Evolutionary conservation across 1,284 basidiomycete species (phyloP).

Genomic region (Apiotrichum siamense): DNA sequence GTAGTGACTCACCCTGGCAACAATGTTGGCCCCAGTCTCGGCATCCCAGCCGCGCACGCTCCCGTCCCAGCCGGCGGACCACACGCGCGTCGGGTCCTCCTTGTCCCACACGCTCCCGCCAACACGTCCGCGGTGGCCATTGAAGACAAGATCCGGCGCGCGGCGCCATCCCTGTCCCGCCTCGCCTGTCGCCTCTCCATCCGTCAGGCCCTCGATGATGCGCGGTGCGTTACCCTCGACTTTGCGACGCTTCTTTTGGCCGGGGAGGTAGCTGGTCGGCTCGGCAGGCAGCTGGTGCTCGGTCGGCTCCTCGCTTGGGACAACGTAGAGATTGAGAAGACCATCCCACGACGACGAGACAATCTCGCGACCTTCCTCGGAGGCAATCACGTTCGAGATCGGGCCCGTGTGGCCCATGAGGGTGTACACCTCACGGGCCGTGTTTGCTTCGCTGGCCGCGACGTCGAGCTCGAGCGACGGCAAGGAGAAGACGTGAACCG

Average conservation of each 20-base stretch:
- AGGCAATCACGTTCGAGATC: constrained; percentile 57
- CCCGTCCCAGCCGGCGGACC: constrained; percentile 50
- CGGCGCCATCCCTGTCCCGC: constrained; percentile 41
- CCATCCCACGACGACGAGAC: constrained; percentile 74
- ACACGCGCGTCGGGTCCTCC: constrained; percentile 28
- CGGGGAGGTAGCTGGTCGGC: constrained; percentile 41
- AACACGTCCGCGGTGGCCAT: constrained; percentile 43
- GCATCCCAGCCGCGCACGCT: constrained; percentile 51
- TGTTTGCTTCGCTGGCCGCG: constrained; percentile 40
- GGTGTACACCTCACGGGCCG: constrained; percentile 52
- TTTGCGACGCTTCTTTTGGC: constrained; percentile 56
- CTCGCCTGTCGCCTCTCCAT: constrained; percentile 33
- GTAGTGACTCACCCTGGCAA: constrained; percentile 42
- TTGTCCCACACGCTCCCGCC: constrained; percentile 43
- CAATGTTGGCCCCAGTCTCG: constrained; percentile 41
- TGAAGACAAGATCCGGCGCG: constrained; percentile 37
- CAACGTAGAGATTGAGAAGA: constrained; percentile 62
- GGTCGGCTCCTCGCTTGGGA: constrained; percentile 34
- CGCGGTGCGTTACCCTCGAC: constrained; percentile 45
- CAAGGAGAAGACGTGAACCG: constrained; percentile 59
- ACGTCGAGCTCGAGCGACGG: constrained; percentile 44
- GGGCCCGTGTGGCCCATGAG: constrained; percentile 70
- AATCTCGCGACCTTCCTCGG: constrained; percentile 56
- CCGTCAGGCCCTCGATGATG: constrained; percentile 48
- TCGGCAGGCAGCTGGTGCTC: constrained; percentile 46